Base-by-base conservation (phyloP, 75 land plant species). In the Isoetes taiwanensis region DNA sequence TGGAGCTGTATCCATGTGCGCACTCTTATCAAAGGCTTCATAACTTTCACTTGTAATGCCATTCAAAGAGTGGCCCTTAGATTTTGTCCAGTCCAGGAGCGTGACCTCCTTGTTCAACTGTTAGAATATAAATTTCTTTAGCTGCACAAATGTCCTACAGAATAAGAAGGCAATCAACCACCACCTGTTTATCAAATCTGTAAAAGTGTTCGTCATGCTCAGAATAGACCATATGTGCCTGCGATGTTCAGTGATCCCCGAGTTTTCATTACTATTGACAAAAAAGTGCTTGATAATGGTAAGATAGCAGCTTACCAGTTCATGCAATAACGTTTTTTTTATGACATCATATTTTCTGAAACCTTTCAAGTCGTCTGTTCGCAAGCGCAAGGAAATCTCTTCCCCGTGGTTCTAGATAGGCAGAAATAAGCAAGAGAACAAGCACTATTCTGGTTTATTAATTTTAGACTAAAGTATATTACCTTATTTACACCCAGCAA, bases 181-280 rank as follows among this genome's bases (percentile, higher is more conserved):
- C 9, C 66, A 88, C 98, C 96, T 88, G 90, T 28, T 67, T 88
- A 64, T 88, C 63, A 21, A 93, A 57, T 30, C 80, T 83, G 55
- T 66, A 71, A 32, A 93, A 93, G 43, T 88, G 71, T 25, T 85
- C 77, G 69, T 88, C 98, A 68, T 93, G 98, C 64, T 93, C 90
- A 9, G 80, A 77, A 61, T 75, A 81, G 21, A 88, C 80, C 98
- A 93, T 93, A 63, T 93, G 98, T 24, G 98, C 98, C 98, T 93
- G 79, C 32, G 59, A 57, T 0, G 28, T 3, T 48, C 17, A 48
- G 19, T 48, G 10, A 19, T 8, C 17, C 10, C 9, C 11, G 19
- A 12, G 9, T 11, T 48, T 19, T 1, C 32, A 38, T 1, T 12
- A 40, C 1, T 28, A 32, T 28, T 28, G 10, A 25, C 30, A 28